Evolutionary conservation across 495 filamentous ascomycete species (phyloP).

Genomic region (Lasiosphaeria ovina): DNA sequence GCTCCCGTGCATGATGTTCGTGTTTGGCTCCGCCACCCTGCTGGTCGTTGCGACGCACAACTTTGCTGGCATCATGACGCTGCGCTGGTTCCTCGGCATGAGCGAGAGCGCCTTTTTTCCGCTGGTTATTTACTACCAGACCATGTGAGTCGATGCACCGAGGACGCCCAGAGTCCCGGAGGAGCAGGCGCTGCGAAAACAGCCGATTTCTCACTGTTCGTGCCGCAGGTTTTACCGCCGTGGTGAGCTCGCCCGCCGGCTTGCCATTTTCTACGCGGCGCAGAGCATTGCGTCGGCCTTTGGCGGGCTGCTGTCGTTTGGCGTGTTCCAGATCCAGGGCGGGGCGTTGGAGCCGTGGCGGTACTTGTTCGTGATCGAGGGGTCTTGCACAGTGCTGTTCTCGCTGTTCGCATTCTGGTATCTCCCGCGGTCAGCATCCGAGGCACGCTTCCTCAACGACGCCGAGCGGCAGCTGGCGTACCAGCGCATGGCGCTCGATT

Average conservation of each 20-base stretch:
- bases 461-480: slow-evolving; percentile 70
- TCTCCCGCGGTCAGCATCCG: slow-evolving; percentile 61
- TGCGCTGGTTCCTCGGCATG: slow-evolving; percentile 69
- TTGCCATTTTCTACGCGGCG: slow-evolving; percentile 77
- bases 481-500: slow-evolving; percentile 72
- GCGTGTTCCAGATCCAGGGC: slow-evolving; percentile 67
- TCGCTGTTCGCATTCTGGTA: slow-evolving; percentile 68
- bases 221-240: slow-evolving; percentile 63
- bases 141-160: slow-evolving; percentile 9
- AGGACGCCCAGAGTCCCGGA: not conserved
- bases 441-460: slow-evolving; percentile 61
- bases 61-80: slow-evolving; percentile 64
- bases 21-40: slow-evolving; percentile 61
- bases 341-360: slow-evolving; percentile 57
- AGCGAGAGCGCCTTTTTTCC: slow-evolving; percentile 74
- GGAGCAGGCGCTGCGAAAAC: not conserved
- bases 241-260: slow-evolving; percentile 70
- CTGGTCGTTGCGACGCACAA: slow-evolving; percentile 52
- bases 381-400: slow-evolving; percentile 58
- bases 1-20: slow-evolving; percentile 66
- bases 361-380: slow-evolving; percentile 78
- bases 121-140: slow-evolving; percentile 55
- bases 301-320: slow-evolving; percentile 70
- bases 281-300: slow-evolving; percentile 74
- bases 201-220: not conserved